A percentile compares a stretch with the other conserved stretches of the same genome.
phyloP scores from a whole-genome alignment of 2,329 filamentous ascomycete genomes.

The Emericellopsis cladophorae region DNA sequence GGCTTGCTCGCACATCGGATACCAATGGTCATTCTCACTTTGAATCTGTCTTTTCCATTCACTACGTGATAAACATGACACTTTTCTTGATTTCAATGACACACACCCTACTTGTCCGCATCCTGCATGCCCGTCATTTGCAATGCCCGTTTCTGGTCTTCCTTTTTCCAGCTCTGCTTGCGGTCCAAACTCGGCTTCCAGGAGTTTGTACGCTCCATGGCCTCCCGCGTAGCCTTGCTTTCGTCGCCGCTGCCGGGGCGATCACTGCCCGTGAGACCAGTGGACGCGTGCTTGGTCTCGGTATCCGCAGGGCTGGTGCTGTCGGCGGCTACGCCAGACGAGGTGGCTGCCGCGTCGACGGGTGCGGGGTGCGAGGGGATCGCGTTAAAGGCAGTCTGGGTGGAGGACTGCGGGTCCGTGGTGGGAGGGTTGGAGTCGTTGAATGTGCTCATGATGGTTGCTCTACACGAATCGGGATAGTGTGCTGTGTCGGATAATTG shows the following conservation, averaged over 20 bases:
- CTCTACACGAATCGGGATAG: no score
- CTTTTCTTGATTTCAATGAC: constrained; percentile 30
- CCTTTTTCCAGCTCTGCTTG: constrained; percentile 37
- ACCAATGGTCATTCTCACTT: background rate
- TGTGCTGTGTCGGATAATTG: no score
- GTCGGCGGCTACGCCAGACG: constrained; percentile 2
- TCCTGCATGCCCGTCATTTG: constrained; percentile 30
- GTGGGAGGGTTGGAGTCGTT: background rate
- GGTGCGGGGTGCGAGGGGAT: constrained; percentile 6
- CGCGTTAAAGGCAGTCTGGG: background rate
- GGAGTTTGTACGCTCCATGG: constrained; percentile 17
- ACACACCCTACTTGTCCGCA: constrained; percentile 15
- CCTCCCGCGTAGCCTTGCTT: constrained; percentile 4
- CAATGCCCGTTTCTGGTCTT: constrained; percentile 39
- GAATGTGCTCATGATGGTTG: no score
- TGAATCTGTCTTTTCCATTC: constrained; percentile 3
- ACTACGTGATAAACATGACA: background rate
- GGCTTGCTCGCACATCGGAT: no score
- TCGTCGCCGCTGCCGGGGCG: constrained; percentile 6
- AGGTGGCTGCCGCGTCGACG: constrained; percentile 3
- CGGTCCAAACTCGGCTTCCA: constrained; percentile 35
- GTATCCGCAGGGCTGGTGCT: no score
- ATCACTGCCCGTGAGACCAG: background rate
- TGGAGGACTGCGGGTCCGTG: constrained; percentile 1
- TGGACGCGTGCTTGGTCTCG: background rate